These are phyloP conservation scores for Corylus americana DNA, from an alignment of 306 rosid genomes.

Conservation along the genomic window DNA sequence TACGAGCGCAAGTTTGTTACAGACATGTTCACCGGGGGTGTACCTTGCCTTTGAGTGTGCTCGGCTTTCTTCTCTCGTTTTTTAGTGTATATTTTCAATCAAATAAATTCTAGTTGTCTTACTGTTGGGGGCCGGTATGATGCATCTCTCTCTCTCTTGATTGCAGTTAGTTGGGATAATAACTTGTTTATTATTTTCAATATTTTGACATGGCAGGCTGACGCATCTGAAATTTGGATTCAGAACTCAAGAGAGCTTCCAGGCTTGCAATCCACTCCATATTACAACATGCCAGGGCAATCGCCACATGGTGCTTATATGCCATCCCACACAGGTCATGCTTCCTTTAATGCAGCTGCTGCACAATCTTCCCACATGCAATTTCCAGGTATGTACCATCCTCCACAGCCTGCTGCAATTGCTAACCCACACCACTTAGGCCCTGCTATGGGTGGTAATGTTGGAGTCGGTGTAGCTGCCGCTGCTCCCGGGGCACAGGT, in stretches of 20 bases:
- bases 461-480: conserved; percentile 83
- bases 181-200: neutral
- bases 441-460: conserved; percentile 76
- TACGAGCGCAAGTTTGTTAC: neutral
- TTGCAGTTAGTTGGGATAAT: neutral
- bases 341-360: conserved; percentile 78
- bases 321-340: conserved; percentile 80
- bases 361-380: conserved; percentile 99
- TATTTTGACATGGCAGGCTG: conserved; percentile 57
- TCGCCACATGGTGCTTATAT: conserved; percentile 80
- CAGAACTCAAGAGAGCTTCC: conserved; percentile 91
- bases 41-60: neutral
- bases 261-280: conserved; percentile 79
- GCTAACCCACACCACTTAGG: conserved; percentile 85
- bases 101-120: neutral
- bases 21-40: neutral
- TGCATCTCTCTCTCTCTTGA: neutral
- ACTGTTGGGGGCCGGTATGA: neutral
- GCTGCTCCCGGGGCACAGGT: conserved; percentile 92
- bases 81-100: neutral
- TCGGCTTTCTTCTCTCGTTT: neutral
- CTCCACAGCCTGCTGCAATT: conserved; percentile 69
- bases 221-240: conserved; percentile 95
- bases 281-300: conserved; percentile 89
- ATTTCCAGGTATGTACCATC: conserved; percentile 90